phyloP scores from a whole-genome alignment of 768 basidiomycete species.

The Polyporus arcularius region DNA sequence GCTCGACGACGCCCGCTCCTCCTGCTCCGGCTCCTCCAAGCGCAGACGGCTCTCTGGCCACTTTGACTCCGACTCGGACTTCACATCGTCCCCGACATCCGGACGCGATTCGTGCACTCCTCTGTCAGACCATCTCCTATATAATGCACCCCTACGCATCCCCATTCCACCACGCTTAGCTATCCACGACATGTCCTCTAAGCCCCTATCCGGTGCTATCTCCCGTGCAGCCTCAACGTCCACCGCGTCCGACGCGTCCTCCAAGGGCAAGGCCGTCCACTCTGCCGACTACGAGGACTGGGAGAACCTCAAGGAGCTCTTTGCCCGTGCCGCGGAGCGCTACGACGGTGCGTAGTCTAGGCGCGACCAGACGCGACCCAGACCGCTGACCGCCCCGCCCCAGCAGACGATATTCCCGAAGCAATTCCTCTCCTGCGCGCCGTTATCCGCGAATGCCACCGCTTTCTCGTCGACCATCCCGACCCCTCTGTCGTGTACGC shows the following conservation, averaged over 20 bases:
- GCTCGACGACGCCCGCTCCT: slow-evolving; percentile 21
- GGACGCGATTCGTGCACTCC: slow-evolving; percentile 5
- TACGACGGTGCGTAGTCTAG: slow-evolving; percentile 52
- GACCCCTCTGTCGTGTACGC: slow-evolving; percentile 58
- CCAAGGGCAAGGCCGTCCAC: slow-evolving; percentile 9
- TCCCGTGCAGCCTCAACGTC: slow-evolving; percentile 2
- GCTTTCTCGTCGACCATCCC: slow-evolving; percentile 53
- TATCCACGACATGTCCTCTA: background rate
- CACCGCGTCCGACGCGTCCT: slow-evolving; percentile 8
- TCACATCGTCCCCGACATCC: slow-evolving; percentile 10
- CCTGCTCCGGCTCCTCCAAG: slow-evolving; percentile 24
- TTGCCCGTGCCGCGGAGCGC: slow-evolving; percentile 53
- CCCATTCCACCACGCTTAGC: background rate
- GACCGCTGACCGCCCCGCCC: background rate
- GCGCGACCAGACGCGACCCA: background rate
- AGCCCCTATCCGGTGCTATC: slow-evolving; percentile 3
- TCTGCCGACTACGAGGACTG: slow-evolving; percentile 50
- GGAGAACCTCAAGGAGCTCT: slow-evolving; percentile 68
- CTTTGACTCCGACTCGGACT: slow-evolving; percentile 16
- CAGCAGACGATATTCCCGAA: slow-evolving; percentile 45
- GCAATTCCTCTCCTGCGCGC: slow-evolving; percentile 59
- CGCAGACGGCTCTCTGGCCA: slow-evolving; percentile 27
- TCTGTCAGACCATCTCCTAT: slow-evolving; percentile 11
- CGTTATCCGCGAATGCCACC: slow-evolving; percentile 68
- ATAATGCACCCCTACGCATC: slow-evolving; percentile 3